Base-by-base conservation (phyloP, 129 eudicot species). In the Flaveria brownii region DNA sequence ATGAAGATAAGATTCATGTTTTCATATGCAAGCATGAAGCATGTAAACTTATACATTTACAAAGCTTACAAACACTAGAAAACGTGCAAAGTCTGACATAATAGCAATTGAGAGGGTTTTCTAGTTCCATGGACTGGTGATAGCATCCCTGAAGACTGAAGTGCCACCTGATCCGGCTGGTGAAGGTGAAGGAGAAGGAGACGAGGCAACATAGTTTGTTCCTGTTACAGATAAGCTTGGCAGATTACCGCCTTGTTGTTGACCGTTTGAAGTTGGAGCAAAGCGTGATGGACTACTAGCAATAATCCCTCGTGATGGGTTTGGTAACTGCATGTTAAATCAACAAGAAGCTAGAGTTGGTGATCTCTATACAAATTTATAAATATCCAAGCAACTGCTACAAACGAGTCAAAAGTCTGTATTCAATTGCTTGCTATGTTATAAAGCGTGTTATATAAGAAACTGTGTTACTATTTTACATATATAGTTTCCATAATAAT, bases 101-200 rank as follows among this genome's bases (percentile, higher is more conserved):
- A 61, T 61, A 13, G 42, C 67, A 61, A 14, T 36, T 60, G 30
- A 57, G 42, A 6, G 18, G 10, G 9, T 2, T 54, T 6, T 47
- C 79, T 87, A 94, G 78, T 84, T 91, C 93, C 97, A 94, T 16
- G 98, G 96, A 76, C 97, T 93, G 4, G 87, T 83, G 43, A 82
- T 41, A 6, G 66, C 71, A 66, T 90, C 98, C 78, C 92, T 78
- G 78, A 93, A 88, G 7, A 74, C 89, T 0, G 97, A 90, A 74
- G 97, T 93, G 61, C 97, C 96, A 56, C 96, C 96, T 2, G 91
- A 88, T 71, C 89, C 96, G 20, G 96, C 98, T 5, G 98, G 98
- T 77, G 98, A 93, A 62, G 98, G 98, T 52, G 98, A 90, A 69
- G 96, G 68, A 4, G 68, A 63, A 63, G 69, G 98, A 60, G 98